Evolutionary conservation across 495 filamentous ascomycete genomes (phyloP), one percentile per base, ranked within the genome.

Genomic region (Hypoxylon lienhwacheense): DNA sequence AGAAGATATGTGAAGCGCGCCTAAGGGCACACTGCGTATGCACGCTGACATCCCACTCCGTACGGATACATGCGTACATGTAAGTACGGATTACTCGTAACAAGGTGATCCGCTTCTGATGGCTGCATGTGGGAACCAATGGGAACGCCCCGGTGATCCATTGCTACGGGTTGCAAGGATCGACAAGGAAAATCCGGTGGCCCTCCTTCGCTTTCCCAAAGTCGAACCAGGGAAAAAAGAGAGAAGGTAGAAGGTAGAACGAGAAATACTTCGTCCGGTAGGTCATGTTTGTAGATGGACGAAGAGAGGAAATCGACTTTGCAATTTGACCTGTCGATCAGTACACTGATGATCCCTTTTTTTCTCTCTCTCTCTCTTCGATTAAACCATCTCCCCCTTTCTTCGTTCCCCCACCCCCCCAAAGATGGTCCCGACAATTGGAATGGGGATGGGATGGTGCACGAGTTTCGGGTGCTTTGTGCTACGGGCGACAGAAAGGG

Each of bases 101-200:
- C n/a, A n/a, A n/a, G n/a, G 48, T 32, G 52, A 58, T 61, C 53
- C 49, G 55, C 43, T 50, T 46, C 28, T 50, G 32, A 33, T 61
- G 47, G 54, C 41, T 54, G 50, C 50, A 43, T 45, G 14, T 45
- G 39, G n/a, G 39, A 31, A 33, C 64, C 64, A 64, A 66, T 64
- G 31, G 52, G 35, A 49, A 46, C 24, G 48, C 49, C 29, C 55
- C 40, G 47, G 25, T 53, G 55, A 64, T 51, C 60, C 59, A 66
- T 53, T 55, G 50, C 44, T 57, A 55, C 48, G 60, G 55, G 48
- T 49, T 61, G 55, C 60, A 48, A 64, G 50, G 56, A 46, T 48
- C 19, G 31, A 55, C 36, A 37, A 53, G n/a, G n/a, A 4, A 35
- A 59, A 59, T 53, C 32, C 37, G 48, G 55, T 48, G 48, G 42